phyloP scores from a whole-genome alignment of 169 alveolate species.

The Plasmodium coatneyi region DNA sequence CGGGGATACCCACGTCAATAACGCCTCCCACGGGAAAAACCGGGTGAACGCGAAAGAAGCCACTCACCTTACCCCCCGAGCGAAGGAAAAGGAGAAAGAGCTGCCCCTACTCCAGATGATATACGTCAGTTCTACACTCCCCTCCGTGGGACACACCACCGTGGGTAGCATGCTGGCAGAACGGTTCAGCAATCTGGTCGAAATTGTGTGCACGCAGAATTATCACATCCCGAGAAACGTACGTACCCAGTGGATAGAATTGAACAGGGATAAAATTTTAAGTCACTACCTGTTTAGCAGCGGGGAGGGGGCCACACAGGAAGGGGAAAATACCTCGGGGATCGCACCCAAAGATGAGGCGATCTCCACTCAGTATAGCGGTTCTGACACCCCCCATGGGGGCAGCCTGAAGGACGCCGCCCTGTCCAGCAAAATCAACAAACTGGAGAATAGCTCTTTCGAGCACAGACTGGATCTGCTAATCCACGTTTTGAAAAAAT shows the following conservation, averaged over 20 bases:
- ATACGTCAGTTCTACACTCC: slow-evolving; percentile 81
- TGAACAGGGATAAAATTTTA: slow-evolving; percentile 54
- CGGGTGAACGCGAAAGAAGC: neutral
- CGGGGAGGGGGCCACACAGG: neutral
- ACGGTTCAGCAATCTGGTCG: slow-evolving; percentile 72
- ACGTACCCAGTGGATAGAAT: slow-evolving; percentile 63
- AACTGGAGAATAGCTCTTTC: slow-evolving; percentile 49
- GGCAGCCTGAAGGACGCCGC: slow-evolving; percentile 33
- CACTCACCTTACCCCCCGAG: neutral
- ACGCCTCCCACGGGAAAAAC: neutral
- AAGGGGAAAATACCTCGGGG: neutral
- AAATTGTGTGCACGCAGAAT: slow-evolving; percentile 37
- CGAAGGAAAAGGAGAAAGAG: slow-evolving; percentile 9
- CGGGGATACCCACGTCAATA: neutral
- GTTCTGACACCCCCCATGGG: neutral
- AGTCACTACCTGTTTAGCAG: slow-evolving; percentile 9
- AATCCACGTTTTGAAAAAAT: slow-evolving; percentile 56
- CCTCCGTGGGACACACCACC: slow-evolving; percentile 82
- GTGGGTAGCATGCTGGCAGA: slow-evolving; percentile 83
- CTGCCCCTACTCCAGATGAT: slow-evolving; percentile 80
- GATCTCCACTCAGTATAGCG: neutral
- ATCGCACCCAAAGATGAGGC: neutral
- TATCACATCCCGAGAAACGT: slow-evolving; percentile 55
- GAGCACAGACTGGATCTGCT: slow-evolving; percentile 53
- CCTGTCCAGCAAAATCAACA: slow-evolving; percentile 33